phyloP scores from a whole-genome alignment of 306 rosid species.

The Rosa chinensis region DNA sequence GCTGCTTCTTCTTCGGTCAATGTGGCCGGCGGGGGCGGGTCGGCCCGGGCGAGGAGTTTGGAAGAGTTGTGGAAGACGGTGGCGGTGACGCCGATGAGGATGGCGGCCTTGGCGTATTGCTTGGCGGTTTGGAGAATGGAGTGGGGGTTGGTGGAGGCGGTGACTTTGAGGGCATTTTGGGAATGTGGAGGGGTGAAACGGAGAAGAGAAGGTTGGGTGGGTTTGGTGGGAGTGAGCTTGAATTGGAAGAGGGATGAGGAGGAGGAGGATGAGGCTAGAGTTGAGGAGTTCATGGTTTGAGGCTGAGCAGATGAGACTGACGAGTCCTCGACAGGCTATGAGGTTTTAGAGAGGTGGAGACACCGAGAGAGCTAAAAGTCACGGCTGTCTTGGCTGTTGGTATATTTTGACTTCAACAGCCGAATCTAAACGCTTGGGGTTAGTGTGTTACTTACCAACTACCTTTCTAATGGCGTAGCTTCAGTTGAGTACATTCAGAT shows the following conservation, averaged over 20 bases:
- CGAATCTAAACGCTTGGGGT: not conserved
- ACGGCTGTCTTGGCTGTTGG: not conserved
- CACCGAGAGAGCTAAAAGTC: not conserved
- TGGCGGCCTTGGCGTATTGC: conserved; percentile 53
- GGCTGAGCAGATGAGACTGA: not conserved
- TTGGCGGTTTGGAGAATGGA: conserved; percentile 41
- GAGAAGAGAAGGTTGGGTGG: conserved; percentile 22
- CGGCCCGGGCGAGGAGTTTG: conserved; percentile 61
- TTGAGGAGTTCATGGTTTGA: conserved; percentile 49
- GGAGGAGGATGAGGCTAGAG: conserved; percentile 26
- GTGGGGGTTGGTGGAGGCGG: conserved; percentile 23
- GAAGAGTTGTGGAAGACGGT: conserved; percentile 45
- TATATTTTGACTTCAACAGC: not conserved
- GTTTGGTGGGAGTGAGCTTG: conserved; percentile 19
- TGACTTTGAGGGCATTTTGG: conserved; percentile 27
- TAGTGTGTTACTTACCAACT: not conserved
- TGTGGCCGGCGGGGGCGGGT: conserved; percentile 39
- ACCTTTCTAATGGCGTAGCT: not conserved
- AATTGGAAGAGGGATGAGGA: conserved; percentile 39
- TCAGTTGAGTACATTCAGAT: no score
- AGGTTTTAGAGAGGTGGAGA: not conserved
- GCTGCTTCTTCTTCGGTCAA: conserved; percentile 26
- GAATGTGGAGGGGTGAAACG: conserved; percentile 23
- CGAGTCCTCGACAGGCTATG: no score
- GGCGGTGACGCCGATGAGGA: conserved; percentile 53